Evolutionary conservation across 768 basidiomycete species (phyloP).

Genomic region (Lenzites betulinus): DNA sequence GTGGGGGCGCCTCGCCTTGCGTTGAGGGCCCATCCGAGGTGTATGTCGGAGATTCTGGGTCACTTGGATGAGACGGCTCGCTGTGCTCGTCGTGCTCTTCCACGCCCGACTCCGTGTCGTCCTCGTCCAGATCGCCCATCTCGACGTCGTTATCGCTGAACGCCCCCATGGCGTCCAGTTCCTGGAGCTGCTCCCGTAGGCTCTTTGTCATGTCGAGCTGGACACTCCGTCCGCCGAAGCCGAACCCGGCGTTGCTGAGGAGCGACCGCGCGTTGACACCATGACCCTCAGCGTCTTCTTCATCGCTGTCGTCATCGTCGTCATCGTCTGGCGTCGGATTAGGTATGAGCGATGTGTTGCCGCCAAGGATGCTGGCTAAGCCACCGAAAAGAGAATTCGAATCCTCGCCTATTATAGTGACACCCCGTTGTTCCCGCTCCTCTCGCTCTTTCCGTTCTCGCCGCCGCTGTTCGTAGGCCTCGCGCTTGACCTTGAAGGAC

Average conservation of each 20-base stretch:
- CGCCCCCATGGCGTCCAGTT: slow-evolving; percentile 58
- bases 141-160: slow-evolving; percentile 28
- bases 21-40: slow-evolving; percentile 19
- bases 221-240: slow-evolving; percentile 37
- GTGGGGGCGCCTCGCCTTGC: slow-evolving; percentile 48
- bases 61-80: slow-evolving; percentile 29
- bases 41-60: slow-evolving; percentile 18
- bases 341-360: slow-evolving; percentile 39
- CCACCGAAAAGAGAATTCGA: slow-evolving; percentile 39
- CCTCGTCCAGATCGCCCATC: slow-evolving; percentile 38
- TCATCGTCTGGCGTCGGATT: slow-evolving; percentile 36
- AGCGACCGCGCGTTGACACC: slow-evolving; percentile 40
- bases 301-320: slow-evolving; percentile 66
- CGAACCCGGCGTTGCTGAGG: slow-evolving; percentile 49
- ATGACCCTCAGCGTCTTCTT: slow-evolving; percentile 58
- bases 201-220: slow-evolving; percentile 51
- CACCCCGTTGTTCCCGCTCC: slow-evolving; percentile 17
- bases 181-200: slow-evolving; percentile 62
- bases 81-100: slow-evolving; percentile 36
- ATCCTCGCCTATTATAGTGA: slow-evolving; percentile 5
- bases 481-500: slow-evolving; percentile 62
- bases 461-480: slow-evolving; percentile 51
- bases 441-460: slow-evolving; percentile 33
- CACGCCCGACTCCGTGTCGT: slow-evolving; percentile 35
- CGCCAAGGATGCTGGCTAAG: slow-evolving; percentile 57